These are phyloP conservation scores for Dalbergia cochinchinensis DNA, from an alignment of 306 rosid genomes.

Conservation along the genomic window DNA sequence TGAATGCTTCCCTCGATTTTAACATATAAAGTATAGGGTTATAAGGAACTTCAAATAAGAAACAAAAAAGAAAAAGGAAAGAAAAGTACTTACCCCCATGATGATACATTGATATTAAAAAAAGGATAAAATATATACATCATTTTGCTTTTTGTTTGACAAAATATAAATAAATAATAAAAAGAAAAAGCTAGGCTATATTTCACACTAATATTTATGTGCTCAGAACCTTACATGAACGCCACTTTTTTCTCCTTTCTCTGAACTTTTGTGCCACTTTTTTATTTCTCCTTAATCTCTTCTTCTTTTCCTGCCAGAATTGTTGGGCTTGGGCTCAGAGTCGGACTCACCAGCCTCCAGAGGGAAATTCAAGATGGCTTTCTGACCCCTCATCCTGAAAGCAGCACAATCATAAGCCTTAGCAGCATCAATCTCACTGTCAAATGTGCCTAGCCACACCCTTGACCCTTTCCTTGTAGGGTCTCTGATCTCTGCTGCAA, in stretches of 20 bases:
- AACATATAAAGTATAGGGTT: no score
- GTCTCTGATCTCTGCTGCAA: constrained; percentile 88
- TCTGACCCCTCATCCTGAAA: constrained; percentile 79
- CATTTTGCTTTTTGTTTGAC: no score
- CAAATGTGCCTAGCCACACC: constrained; percentile 89
- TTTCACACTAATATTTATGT: neutral
- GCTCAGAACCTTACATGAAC: constrained; percentile 1
- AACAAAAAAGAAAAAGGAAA: no score
- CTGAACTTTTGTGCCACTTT: constrained; percentile 18
- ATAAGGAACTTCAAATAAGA: no score
- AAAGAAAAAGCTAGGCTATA: neutral
- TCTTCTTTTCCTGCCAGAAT: constrained; percentile 57
- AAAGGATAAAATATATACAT: no score
- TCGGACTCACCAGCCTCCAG: constrained; percentile 64
- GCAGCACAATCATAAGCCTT: constrained; percentile 86
- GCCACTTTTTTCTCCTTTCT: no score
- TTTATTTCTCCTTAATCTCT: neutral
- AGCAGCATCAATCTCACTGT: constrained; percentile 73
- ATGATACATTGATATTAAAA: no score
- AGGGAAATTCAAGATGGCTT: constrained; percentile 79
- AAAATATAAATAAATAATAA: neutral
- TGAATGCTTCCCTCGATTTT: no score
- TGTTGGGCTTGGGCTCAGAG: constrained; percentile 48
- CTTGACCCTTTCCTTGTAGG: constrained; percentile 71
- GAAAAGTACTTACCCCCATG: no score